Evolutionary conservation across 139 green algal genomes (phyloP).

Genomic region (Edaphochlamys debaryana): DNA sequence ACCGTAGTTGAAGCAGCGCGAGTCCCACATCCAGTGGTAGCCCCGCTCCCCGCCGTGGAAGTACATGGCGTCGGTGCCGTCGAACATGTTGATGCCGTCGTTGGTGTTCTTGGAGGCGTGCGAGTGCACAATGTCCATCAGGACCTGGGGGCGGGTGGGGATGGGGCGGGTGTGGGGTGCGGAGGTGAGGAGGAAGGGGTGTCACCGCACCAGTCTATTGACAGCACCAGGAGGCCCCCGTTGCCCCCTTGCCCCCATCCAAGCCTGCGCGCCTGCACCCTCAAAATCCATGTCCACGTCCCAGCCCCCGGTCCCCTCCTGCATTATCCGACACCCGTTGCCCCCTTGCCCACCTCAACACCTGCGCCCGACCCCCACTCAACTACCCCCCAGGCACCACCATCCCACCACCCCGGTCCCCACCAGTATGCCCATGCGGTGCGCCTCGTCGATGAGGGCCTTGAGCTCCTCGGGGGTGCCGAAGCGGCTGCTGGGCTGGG

Average conservation of each 20-base stretch:
- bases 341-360: too few species aligned
- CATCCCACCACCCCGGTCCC: neutral
- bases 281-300: too few species aligned
- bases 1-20: slow-evolving; percentile 95
- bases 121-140: slow-evolving; percentile 90
- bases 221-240: too few species aligned
- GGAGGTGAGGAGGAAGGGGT: too few species aligned
- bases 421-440: slow-evolving; percentile 84
- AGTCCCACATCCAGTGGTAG: slow-evolving; percentile 99
- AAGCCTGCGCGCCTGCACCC: too few species aligned
- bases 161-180: too few species aligned
- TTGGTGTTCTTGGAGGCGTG: slow-evolving; percentile 89
- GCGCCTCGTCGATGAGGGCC: slow-evolving; percentile 91
- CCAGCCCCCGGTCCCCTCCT: too few species aligned
- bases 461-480: slow-evolving; percentile 97
- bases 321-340: too few species aligned
- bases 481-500: slow-evolving; percentile 77
- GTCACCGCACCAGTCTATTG: too few species aligned
- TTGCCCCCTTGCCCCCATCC: too few species aligned
- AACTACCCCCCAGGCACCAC: too few species aligned
- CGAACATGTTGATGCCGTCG: slow-evolving; percentile 99
- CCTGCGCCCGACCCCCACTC: too few species aligned
- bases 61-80: slow-evolving; percentile 92
- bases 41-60: slow-evolving; percentile 89
- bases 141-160: slow-evolving; percentile 41